These are phyloP conservation scores for Pyricularia pennisetigena DNA, from an alignment of 2,329 filamentous ascomycete species.

Conservation along the genomic window DNA sequence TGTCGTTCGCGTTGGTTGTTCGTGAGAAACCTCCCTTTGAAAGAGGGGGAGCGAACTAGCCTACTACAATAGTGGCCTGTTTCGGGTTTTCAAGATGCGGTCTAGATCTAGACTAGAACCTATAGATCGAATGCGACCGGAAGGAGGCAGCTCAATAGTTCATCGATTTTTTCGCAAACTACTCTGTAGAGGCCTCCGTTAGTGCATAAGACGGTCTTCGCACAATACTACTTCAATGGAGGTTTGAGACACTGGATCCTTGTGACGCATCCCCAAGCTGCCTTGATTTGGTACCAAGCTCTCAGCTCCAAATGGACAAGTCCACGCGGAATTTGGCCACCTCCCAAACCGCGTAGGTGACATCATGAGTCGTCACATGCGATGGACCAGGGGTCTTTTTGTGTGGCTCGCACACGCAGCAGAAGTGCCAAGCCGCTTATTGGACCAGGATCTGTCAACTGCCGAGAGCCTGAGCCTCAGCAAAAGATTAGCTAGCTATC, in stretches of 20 bases:
- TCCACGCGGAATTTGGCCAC: neutral
- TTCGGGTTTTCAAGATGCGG: neutral
- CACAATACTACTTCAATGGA: neutral
- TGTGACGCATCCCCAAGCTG: neutral
- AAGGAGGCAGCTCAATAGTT: neutral
- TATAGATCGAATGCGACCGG: neutral
- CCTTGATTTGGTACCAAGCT: neutral
- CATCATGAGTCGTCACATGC: constrained; percentile 3
- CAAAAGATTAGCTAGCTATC: too few relatives aligned
- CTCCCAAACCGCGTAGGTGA: neutral
- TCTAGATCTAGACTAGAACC: neutral
- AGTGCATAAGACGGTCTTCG: neutral
- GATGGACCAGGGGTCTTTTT: neutral
- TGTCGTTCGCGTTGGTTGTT: neutral
- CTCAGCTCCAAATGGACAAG: neutral
- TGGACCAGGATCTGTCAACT: neutral
- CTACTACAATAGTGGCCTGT: neutral
- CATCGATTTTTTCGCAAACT: neutral
- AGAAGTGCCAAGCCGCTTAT: neutral
- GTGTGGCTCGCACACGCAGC: neutral
- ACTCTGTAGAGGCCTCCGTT: neutral
- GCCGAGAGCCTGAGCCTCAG: neutral
- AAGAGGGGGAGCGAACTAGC: neutral
- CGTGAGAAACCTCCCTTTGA: neutral
- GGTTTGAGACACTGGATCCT: neutral